These are phyloP conservation scores for Pilobolus umbonatus DNA, from an alignment of 192 early-diverging fungal species.

Conservation along the genomic window DNA sequence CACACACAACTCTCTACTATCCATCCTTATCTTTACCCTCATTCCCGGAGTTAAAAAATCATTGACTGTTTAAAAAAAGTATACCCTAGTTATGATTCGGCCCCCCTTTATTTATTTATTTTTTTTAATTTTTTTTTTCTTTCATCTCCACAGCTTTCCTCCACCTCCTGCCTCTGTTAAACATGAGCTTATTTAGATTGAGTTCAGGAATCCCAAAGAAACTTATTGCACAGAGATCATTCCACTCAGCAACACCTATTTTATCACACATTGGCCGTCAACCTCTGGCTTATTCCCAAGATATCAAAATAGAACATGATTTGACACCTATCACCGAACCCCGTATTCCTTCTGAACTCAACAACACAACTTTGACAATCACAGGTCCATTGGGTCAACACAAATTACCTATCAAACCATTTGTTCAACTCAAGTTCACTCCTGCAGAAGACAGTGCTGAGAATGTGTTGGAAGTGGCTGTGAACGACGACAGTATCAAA, in stretches of 20 bases:
- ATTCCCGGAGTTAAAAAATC: too few species aligned
- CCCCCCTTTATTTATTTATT: too few species aligned
- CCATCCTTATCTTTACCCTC: too few species aligned
- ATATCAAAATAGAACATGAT: constrained; percentile 69
- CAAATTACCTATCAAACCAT: constrained; percentile 78
- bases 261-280: constrained; percentile 81
- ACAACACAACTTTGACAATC: constrained; percentile 67
- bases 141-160: too few species aligned
- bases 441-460: constrained; percentile 27
- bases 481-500: constrained; percentile 58
- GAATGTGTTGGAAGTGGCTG: constrained; percentile 43
- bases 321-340: constrained; percentile 61
- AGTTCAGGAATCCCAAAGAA: background rate
- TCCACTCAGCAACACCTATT: constrained; percentile 38
- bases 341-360: constrained; percentile 50
- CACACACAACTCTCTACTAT: too few species aligned
- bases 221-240: constrained; percentile 8
- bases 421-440: constrained; percentile 46
- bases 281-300: constrained; percentile 66
- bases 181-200: constrained; percentile 8
- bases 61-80: too few species aligned
- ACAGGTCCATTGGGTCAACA: constrained; percentile 81
- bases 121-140: too few species aligned
- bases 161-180: background rate
- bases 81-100: too few species aligned